Evolutionary conservation across 352 stramenopile species (phyloP).

Genomic region (Phytophthora hibernalis): DNA sequence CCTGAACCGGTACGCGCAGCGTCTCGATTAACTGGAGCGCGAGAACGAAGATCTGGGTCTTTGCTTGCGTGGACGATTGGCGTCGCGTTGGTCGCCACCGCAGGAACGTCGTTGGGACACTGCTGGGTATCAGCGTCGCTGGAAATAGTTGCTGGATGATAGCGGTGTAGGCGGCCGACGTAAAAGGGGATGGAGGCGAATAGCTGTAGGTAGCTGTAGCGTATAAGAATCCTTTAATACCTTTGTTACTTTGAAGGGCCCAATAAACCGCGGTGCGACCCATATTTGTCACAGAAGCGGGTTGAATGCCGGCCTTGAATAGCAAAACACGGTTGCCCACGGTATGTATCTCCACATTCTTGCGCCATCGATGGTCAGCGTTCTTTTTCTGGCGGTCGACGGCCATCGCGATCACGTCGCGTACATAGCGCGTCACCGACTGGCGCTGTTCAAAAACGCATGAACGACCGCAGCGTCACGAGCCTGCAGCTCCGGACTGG

Average conservation of each 20-base stretch:
- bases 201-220: conserved; percentile 12
- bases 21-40: not conserved
- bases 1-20: no score
- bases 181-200: conserved; percentile 30
- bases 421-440: no score
- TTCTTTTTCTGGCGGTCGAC: no score
- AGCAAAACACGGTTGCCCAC: conserved; percentile 6
- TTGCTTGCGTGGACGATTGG: not conserved
- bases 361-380: no score
- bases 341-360: conserved; percentile 14
- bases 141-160: conserved; percentile 2
- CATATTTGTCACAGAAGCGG: no score
- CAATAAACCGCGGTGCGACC: no score
- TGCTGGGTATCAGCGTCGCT: no score
- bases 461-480: not conserved
- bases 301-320: not conserved
- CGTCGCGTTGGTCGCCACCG: not conserved
- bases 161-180: conserved; percentile 12
- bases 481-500: not conserved
- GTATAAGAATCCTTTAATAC: conserved; percentile 9
- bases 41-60: not conserved
- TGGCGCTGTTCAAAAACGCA: not conserved
- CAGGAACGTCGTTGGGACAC: no score
- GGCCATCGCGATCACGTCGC: no score
- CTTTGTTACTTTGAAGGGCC: no score